Percentiles rank a stretch among this genome's conserved stretches.
Conservation (phyloP, 225 moss, liverwort and hornwort species). For the Rhytidiadelphus loreus region DNA sequence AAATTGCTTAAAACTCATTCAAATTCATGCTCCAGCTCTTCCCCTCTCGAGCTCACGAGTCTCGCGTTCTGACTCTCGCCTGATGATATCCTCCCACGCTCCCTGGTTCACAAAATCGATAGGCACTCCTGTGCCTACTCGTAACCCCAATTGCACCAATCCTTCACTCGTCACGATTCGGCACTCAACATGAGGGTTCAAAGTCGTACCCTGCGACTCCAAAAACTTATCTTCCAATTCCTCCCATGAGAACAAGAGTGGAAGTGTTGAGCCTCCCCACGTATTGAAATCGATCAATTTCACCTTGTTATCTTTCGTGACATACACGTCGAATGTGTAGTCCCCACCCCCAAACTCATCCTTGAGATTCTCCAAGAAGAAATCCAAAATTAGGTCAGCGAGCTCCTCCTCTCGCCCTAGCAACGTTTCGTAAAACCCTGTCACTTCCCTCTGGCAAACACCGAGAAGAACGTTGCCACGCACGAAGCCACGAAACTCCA, state of each 20-base stretch:
- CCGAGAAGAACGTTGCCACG: conserved; percentile 20
- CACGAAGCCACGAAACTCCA: conserved; percentile 89
- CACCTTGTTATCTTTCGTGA: conserved; percentile 53
- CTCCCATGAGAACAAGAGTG: conserved; percentile 79
- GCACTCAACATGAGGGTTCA: conserved; percentile 48
- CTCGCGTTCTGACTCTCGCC: conserved; percentile 45
- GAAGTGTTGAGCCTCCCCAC: conserved; percentile 70
- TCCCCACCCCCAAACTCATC: conserved; percentile 49
- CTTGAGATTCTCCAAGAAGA: conserved; percentile 45
- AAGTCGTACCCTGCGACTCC: neutral
- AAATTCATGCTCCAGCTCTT: conserved; percentile 20
- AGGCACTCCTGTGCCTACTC: conserved; percentile 74
- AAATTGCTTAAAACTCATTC: neutral
- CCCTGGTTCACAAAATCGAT: conserved; percentile 77
- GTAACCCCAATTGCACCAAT: conserved; percentile 69
- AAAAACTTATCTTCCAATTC: conserved; percentile 37
- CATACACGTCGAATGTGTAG: conserved; percentile 73
- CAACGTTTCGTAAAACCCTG: conserved; percentile 74
- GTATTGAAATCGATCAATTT: conserved; percentile 84
- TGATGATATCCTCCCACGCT: conserved; percentile 73
- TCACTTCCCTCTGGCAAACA: conserved; percentile 86
- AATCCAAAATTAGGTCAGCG: conserved; percentile 27
- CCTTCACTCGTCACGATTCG: conserved; percentile 69
- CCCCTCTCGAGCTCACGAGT: conserved; percentile 26
- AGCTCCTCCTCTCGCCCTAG: conserved; percentile 42